Evolutionary conservation across 768 basidiomycete genomes (phyloP).

Genomic region (Pisolithus tinctorius): DNA sequence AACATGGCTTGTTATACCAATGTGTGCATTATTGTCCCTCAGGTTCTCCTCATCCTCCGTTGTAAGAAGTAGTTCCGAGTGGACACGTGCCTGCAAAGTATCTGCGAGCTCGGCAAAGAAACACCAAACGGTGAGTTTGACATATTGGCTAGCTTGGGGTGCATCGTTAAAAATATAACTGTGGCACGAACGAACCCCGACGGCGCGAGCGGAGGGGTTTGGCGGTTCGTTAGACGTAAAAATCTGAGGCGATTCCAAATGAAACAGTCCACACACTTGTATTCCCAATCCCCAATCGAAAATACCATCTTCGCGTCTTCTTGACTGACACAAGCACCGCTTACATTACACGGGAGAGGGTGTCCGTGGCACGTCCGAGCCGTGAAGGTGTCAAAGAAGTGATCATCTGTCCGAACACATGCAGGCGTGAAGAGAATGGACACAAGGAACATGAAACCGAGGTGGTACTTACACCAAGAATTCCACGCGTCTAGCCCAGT

Average conservation of each 20-base stretch:
- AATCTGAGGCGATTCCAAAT: background rate
- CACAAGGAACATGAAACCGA: background rate
- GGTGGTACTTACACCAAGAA: conserved; percentile 36
- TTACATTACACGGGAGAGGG: conserved; percentile 38
- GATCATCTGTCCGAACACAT: conserved; percentile 31
- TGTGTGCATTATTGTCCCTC: too few species aligned
- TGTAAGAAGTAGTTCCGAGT: conserved; percentile 11
- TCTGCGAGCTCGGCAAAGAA: conserved; percentile 37
- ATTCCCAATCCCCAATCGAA: conserved; percentile 56
- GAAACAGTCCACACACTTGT: conserved; percentile 32
- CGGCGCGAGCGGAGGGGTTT: too few species aligned
- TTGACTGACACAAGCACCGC: conserved; percentile 34
- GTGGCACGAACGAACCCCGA: conserved; percentile 1
- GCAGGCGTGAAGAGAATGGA: background rate
- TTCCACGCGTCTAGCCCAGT: conserved; percentile 34
- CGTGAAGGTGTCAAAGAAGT: conserved; percentile 47
- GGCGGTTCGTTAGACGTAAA: too few species aligned
- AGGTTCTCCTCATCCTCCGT: too few species aligned
- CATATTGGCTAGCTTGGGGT: conserved; percentile 36
- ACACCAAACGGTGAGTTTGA: conserved; percentile 41
- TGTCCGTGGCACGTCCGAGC: conserved; percentile 42
- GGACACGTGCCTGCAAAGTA: conserved; percentile 32
- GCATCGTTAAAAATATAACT: conserved; percentile 48
- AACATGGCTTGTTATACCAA: background rate
- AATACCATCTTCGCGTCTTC: conserved; percentile 46